Base-by-base conservation (phyloP, 1,284 basidiomycete genomes). In the Butyriboletus appendiculatus region DNA sequence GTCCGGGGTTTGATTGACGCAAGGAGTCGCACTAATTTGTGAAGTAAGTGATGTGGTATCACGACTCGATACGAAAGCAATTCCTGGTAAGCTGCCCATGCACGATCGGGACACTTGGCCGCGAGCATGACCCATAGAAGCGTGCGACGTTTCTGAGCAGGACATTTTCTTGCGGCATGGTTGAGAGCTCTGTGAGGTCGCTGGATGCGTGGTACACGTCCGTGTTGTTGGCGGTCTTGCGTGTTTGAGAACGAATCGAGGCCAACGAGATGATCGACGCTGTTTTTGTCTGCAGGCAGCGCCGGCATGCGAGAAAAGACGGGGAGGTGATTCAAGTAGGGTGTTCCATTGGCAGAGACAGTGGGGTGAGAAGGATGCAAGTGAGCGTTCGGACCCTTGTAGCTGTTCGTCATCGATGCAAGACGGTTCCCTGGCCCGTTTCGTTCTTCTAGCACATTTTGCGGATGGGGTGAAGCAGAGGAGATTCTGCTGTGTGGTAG, bases 11-110 rank as follows among this genome's bases (percentile, higher is more conserved):
- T 73, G 54, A 75, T 67, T 43, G 72, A 65, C 1, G 81, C 73
- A 35, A 90, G 72, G 38, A 85, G 75, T 26, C 82, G 81, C 24
- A 76, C 76, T 46, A 90, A 71, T 26, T 80, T 78, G 59, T 88
- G 85, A 26, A 90, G 79, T 52, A 81, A 76, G 40, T 74, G 66
- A 59, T 73, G 74, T n/a, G 81, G 80, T 56, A 85, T 75, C 15
- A 43, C 47, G 59, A 67, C 47, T 60, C 54, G 53, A 53, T 51
- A 7, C 50, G 71, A 73, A 55, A 78, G 65, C 45, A 73, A 66
- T 68, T 63, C 52, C 39, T 75, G 69, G 66, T 88, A 90, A 6
- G 85, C 81, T 15, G 74, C 62, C 88, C 88, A 90, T 4, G 79
- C 84, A 37, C 79, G 73, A 39, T 71, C 63, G 28, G 73, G 66